A percentile compares a stretch with the other conserved stretches of the same genome.
Evolutionary conservation across 768 basidiomycete genomes (phyloP).

Genomic region (Lepiota subincarnata): DNA sequence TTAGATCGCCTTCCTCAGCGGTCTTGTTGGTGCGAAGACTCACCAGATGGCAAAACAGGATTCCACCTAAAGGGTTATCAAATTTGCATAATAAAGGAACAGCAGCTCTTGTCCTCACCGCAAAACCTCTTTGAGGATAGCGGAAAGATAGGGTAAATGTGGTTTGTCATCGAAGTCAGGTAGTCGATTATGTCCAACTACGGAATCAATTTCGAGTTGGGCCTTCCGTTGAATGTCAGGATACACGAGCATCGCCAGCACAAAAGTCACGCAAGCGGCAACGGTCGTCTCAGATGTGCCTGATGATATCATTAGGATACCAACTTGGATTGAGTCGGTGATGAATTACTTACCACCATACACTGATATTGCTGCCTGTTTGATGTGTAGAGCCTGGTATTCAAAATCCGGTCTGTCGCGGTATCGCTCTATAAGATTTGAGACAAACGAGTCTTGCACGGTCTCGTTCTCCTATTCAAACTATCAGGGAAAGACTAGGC

Average conservation of each 20-base stretch:
- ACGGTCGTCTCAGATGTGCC: background rate
- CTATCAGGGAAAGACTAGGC: background rate
- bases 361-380: background rate
- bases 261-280: background rate
- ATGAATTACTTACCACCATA: slow-evolving; percentile 2
- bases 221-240: slow-evolving; percentile 2
- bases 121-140: slow-evolving; percentile 7
- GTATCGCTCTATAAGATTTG: background rate
- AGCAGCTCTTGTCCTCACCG: slow-evolving; percentile 3
- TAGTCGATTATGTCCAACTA: slow-evolving; percentile 3
- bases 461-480: background rate
- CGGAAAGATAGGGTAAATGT: slow-evolving; percentile 1
- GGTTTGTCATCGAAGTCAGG: background rate
- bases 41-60: background rate
- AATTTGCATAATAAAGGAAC: background rate
- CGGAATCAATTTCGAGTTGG: slow-evolving; percentile 4
- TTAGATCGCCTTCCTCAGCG: too few relatives aligned
- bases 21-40: too few relatives aligned
- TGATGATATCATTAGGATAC: background rate
- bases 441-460: background rate
- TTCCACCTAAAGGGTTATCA: background rate
- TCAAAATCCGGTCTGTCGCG: background rate
- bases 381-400: background rate
- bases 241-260: background rate
- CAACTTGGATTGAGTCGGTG: background rate